Conservation (phyloP, 2,329 filamentous ascomycete genomes). For the Cercospora canescens region DNA sequence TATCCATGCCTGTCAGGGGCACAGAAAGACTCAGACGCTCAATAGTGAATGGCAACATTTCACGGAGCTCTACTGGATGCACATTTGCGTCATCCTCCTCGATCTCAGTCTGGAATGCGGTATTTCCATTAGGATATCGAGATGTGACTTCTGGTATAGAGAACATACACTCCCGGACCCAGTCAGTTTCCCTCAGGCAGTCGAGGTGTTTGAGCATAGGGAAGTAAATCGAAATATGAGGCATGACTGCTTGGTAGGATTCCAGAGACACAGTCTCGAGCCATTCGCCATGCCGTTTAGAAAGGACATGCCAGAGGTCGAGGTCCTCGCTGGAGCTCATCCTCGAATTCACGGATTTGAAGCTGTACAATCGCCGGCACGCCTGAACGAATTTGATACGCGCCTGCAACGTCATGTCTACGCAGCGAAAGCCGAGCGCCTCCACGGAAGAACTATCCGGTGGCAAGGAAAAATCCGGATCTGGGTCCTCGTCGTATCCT, state of each 20-base stretch:
- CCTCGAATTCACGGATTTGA: not conserved
- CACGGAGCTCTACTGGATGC: too few relatives aligned
- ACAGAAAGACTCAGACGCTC: not conserved
- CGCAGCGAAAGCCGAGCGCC: constrained; percentile 12
- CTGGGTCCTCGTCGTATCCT: constrained; percentile 10
- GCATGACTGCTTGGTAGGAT: not conserved
- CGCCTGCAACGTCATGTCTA: constrained; percentile 3
- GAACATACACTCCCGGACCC: not conserved
- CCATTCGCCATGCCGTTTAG: not conserved
- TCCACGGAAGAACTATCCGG: constrained; percentile 14
- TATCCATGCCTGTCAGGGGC: not conserved
- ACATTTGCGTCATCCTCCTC: too few relatives aligned
- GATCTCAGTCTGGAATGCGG: too few relatives aligned
- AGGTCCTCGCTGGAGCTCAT: not conserved
- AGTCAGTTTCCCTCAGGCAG: not conserved
- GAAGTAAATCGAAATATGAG: not conserved
- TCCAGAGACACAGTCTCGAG: constrained; percentile 2
- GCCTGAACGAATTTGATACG: constrained; percentile 12
- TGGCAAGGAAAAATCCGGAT: constrained; percentile 5
- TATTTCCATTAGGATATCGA: not conserved
- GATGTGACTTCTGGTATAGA: not conserved
- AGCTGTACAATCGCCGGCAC: not conserved
- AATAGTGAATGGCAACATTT: not conserved
- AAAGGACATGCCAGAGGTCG: not conserved
- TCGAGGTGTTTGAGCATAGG: constrained; percentile 4